A percentile compares a stretch with the other conserved stretches of the same genome.
Conservation (phyloP, 345 rosid genomes). For the Gossypium stocksii region DNA sequence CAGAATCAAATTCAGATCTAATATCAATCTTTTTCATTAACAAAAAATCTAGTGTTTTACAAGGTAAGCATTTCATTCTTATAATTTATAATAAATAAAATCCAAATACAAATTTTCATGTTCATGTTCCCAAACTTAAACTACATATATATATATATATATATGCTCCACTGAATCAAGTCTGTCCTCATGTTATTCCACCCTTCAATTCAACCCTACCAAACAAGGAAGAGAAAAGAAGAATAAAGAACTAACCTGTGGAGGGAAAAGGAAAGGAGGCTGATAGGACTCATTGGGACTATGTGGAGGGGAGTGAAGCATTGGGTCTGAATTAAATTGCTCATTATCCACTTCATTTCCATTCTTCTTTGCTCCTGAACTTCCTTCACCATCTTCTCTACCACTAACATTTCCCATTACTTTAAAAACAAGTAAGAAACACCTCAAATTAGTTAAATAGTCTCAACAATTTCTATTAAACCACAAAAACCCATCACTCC, state of each 20-base stretch:
- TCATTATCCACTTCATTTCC: constrained; percentile 29
- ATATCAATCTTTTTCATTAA: neutral
- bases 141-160: too few relatives aligned
- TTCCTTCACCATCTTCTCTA: constrained; percentile 42
- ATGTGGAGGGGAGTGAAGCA: constrained; percentile 31
- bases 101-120: too few relatives aligned
- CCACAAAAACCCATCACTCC: constrained; percentile 12
- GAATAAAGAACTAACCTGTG: constrained; percentile 27
- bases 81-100: too few relatives aligned
- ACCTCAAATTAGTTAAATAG: constrained; percentile 21
- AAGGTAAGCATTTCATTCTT: too few relatives aligned
- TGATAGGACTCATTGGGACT: constrained; percentile 20
- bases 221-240: neutral
- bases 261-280: constrained; percentile 22
- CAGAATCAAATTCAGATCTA: neutral
- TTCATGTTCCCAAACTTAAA: too few relatives aligned
- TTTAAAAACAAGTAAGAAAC: constrained; percentile 18
- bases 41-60: neutral
- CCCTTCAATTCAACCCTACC: neutral
- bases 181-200: neutral
- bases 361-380: constrained; percentile 23
- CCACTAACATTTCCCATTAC: constrained; percentile 70
- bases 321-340: constrained; percentile 24
- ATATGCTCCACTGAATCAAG: too few relatives aligned
- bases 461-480: neutral